phyloP scores from a whole-genome alignment of 805 yeast species.

The Zygotorulaspora danielsina region DNA sequence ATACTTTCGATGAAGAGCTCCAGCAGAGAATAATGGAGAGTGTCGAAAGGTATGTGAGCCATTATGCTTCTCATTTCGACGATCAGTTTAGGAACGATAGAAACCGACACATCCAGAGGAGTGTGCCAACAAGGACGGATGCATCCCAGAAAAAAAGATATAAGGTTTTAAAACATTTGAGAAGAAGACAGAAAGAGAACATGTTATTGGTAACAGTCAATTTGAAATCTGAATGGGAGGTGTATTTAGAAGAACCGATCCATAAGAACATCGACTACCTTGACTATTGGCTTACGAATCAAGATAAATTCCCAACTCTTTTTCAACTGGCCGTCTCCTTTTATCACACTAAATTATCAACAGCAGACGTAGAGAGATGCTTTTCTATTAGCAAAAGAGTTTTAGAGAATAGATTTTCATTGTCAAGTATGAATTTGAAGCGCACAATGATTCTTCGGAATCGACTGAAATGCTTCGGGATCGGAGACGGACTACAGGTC shows the following conservation, averaged over 20 bases:
- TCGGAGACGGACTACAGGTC: constrained; percentile 8
- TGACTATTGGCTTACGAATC: constrained; percentile 17
- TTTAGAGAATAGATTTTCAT: constrained; percentile 10
- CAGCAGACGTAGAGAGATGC: constrained; percentile 12
- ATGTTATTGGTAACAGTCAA: neutral
- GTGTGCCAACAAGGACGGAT: neutral
- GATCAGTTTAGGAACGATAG: neutral
- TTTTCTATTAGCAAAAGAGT: constrained; percentile 12
- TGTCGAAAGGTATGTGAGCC: constrained; percentile 8
- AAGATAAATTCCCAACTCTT: constrained; percentile 11
- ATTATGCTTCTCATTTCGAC: constrained; percentile 4
- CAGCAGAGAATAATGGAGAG: constrained; percentile 2
- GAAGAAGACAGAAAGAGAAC: constrained; percentile 1
- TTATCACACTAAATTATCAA: constrained; percentile 13
- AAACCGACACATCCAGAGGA: neutral
- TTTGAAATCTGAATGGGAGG: constrained; percentile 12
- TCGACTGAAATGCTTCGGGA: constrained; percentile 14
- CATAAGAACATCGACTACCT: constrained; percentile 8
- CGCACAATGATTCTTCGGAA: constrained; percentile 14
- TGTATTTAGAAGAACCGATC: constrained; percentile 15
- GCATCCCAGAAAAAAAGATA: constrained; percentile 4
- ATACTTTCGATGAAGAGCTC: constrained; percentile 4
- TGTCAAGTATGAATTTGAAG: constrained; percentile 12
- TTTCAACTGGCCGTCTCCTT: constrained; percentile 13
- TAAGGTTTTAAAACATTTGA: constrained; percentile 6